Base-by-base conservation (phyloP, 345 rosid genomes). In the Populus alba region DNA sequence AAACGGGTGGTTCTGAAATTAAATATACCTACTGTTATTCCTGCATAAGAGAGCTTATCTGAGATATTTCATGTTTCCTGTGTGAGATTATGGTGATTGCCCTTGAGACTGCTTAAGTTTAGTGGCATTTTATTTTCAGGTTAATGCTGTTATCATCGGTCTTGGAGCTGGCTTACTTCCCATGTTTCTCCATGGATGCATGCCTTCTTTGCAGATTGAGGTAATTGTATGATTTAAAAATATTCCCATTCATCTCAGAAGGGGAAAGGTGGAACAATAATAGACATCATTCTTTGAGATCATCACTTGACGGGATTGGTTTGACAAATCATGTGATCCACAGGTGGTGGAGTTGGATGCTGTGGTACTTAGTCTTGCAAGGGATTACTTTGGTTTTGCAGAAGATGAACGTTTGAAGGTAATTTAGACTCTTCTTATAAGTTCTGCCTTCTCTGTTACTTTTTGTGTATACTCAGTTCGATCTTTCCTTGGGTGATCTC, bases 121-220 rank as follows among this genome's bases (percentile, higher is more conserved):
- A 74, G 33, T 20, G 27, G 6, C 51, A 47, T 49, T 31, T 20
- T 41, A 39, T 80, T 81, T 65, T 69, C 88, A 94, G 96, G 94
- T 90, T 76, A 92, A 88, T 83, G 86, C 91, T 72, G 93, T 91
- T 78, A 83, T 95, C 67, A 81, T 95, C 68, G 99, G 98, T 86
- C 97, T 95, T 79, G 99, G 98, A 72, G 99, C 99, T 16, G 98
- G 99, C 73, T 80, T 95, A 71, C 93, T 95, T 84, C 99, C 99
- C 66, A 94, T 93, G 98, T 93, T 93, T 88, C 97, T 95, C 78
- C 90, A 87, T 79, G 83, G 86, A 66, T 88, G 91, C 81, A 74
- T 92, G 68, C 92, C 88, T 41, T 87, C 85, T 85, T 78, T 89
- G 78, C 76, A 86, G 63, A 83, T 88, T 74, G 94, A 95, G 98